Conservation (phyloP, 331 rosid genomes). For the Phaseolus coccineus region DNA sequence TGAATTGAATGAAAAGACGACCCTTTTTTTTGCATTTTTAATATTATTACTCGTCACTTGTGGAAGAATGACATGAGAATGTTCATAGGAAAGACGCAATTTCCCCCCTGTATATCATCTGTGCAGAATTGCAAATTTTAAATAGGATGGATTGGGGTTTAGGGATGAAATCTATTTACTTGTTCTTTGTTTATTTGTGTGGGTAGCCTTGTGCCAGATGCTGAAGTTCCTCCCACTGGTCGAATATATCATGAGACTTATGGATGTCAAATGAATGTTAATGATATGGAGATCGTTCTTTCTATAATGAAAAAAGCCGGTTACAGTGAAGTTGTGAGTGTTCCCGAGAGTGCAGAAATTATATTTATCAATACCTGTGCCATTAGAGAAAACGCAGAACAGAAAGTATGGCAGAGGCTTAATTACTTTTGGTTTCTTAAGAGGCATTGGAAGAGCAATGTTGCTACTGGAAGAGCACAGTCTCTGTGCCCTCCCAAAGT, state of each 20-base stretch:
- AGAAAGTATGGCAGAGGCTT: slow-evolving; percentile 99
- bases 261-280: slow-evolving; percentile 98
- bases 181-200: neutral
- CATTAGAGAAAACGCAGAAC: slow-evolving; percentile 97
- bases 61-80: neutral
- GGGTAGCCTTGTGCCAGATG: slow-evolving; percentile 58
- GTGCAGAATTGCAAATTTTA: slow-evolving; percentile 25
- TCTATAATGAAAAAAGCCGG: slow-evolving; percentile 93
- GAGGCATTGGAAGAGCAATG: slow-evolving; percentile 91
- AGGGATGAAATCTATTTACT: slow-evolving; percentile 14
- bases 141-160: slow-evolving; percentile 30
- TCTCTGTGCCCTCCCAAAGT: slow-evolving; percentile 86
- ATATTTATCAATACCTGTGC: slow-evolving; percentile 98
- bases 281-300: slow-evolving; percentile 94
- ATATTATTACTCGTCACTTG: neutral
- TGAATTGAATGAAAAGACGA: neutral
- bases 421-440: slow-evolving; percentile 99
- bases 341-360: slow-evolving; percentile 90
- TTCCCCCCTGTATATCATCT: neutral
- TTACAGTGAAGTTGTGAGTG: slow-evolving; percentile 70
- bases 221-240: slow-evolving; percentile 66
- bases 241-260: slow-evolving; percentile 97
- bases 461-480: slow-evolving; percentile 76
- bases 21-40: neutral
- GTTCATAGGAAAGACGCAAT: neutral